Evolutionary conservation across 2,329 filamentous ascomycete genomes (phyloP), one percentile per base, ranked within the genome.

Genomic region (Xylariaceae sp.): DNA sequence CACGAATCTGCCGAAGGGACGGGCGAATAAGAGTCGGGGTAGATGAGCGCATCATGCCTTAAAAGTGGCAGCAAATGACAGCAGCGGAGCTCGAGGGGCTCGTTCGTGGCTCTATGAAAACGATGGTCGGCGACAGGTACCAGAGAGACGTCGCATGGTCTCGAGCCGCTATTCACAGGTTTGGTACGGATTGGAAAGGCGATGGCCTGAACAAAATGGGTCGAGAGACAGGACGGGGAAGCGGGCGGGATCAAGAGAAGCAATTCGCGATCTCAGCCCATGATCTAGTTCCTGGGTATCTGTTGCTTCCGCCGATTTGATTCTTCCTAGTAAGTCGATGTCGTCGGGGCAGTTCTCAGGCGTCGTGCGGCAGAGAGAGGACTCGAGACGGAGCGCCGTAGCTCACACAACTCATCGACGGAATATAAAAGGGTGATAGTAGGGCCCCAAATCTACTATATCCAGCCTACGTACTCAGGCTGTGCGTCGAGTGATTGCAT

Each of bases 141-240:
- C 32, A 29, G 30, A 15, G 43, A 44, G 46, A 45, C 18, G 51
- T 51, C 23, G 44, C 55, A 58, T 58, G 55, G 43, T 58, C 46
- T 4, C 27, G 7, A 26, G 16, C 10, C 15, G n/a, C 23, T n/a
- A n/a, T n/a, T n/a, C n/a, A n/a, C n/a, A n/a, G n/a, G n/a, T n/a
- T n/a, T n/a, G n/a, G n/a, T n/a, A n/a, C n/a, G n/a, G n/a, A n/a
- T n/a, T n/a, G n/a, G n/a, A n/a, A n/a, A n/a, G n/a, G n/a, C n/a
- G n/a, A n/a, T n/a, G n/a, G n/a, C n/a, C n/a, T n/a, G n/a, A n/a
- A n/a, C n/a, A n/a, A n/a, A n/a, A n/a, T n/a, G n/a, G n/a, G n/a
- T n/a, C n/a, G 8, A 24, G 6, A 20, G 18, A 13, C 18, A 26
- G 18, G 43, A 37, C n/a, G 23, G 9, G 26, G 9, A 30, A 15